Percentiles rank a stretch among this genome's conserved stretches.
These are phyloP conservation scores for Aurantiochytrium sp. DNA, from an alignment of 108 stramenopile species.

Conservation along the genomic window DNA sequence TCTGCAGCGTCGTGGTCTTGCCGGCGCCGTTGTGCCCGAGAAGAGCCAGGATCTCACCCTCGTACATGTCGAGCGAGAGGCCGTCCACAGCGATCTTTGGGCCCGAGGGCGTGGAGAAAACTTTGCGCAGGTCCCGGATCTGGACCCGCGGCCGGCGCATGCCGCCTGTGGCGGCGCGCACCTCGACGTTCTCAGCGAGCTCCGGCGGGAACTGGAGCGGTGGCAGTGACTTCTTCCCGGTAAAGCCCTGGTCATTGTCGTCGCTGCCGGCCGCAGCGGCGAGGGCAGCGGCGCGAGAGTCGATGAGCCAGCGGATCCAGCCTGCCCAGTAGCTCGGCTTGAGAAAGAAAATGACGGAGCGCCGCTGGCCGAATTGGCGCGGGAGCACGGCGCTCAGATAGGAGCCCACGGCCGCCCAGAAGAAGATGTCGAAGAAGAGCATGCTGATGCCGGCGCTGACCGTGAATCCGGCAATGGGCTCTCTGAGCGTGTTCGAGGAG, in stretches of 20 bases:
- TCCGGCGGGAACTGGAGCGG: not conserved
- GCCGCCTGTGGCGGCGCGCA: not conserved
- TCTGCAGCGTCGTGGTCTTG: conserved; percentile 67
- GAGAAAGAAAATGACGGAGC: conserved; percentile 25
- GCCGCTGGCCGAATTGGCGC: conserved; percentile 33
- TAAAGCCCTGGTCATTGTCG: no score
- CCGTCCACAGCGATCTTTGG: conserved; percentile 43
- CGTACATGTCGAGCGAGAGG: conserved; percentile 51
- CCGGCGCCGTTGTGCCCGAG: conserved; percentile 72
- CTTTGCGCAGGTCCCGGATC: conserved; percentile 29
- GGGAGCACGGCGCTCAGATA: conserved; percentile 45
- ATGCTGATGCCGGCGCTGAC: conserved; percentile 42
- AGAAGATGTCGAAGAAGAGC: conserved; percentile 48
- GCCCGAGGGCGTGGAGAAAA: conserved; percentile 15
- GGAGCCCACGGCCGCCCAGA: conserved; percentile 50
- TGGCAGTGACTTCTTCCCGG: no score
- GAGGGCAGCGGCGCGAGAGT: no score
- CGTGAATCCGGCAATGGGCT: not conserved
- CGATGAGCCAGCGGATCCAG: not conserved
- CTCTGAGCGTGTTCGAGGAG: not conserved
- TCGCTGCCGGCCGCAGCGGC: no score
- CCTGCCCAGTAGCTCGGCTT: conserved; percentile 33
- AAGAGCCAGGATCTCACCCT: conserved; percentile 65
- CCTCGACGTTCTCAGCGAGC: not conserved
- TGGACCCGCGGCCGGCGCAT: not conserved